Evolutionary conservation across 2,329 filamentous ascomycete genomes (phyloP).

Genomic region (Fusarium nanum): DNA sequence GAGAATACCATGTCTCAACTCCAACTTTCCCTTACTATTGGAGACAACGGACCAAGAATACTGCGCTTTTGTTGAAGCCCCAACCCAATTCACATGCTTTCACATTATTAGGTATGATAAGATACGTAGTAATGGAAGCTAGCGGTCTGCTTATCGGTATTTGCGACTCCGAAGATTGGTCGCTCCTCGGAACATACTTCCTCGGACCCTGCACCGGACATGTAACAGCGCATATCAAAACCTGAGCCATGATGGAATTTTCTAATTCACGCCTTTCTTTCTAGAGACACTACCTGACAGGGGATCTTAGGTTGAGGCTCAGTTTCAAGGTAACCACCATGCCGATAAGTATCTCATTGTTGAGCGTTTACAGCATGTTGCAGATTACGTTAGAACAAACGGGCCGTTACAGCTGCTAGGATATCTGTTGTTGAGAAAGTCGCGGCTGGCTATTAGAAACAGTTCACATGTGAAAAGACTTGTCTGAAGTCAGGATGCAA

Average conservation of each 20-base stretch:
- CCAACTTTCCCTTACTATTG: background rate
- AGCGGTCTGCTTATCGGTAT: slow-evolving; percentile 24
- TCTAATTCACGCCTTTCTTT: background rate
- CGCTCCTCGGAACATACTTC: slow-evolving; percentile 35
- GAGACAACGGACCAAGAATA: background rate
- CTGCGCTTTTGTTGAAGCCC: slow-evolving; percentile 35
- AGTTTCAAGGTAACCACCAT: slow-evolving; percentile 8
- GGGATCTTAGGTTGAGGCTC: slow-evolving; percentile 29
- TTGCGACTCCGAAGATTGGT: slow-evolving; percentile 21
- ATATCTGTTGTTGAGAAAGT: slow-evolving; percentile 28
- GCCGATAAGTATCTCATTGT: slow-evolving; percentile 4
- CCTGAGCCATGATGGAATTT: background rate
- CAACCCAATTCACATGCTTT: slow-evolving; percentile 38
- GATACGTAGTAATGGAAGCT: background rate
- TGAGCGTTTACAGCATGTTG: slow-evolving; percentile 6
- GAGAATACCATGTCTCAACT: slow-evolving; percentile 23
- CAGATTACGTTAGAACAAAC: slow-evolving; percentile 2
- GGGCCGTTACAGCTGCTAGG: background rate
- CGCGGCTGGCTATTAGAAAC: background rate
- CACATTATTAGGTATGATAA: background rate
- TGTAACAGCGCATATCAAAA: background rate
- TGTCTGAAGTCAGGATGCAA: background rate
- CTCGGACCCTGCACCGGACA: slow-evolving; percentile 32
- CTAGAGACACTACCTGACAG: slow-evolving; percentile 8
- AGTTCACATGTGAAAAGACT: slow-evolving; percentile 26